phyloP scores from a whole-genome alignment of 2,329 filamentous ascomycete genomes.

The Colletotrichum abscissum region DNA sequence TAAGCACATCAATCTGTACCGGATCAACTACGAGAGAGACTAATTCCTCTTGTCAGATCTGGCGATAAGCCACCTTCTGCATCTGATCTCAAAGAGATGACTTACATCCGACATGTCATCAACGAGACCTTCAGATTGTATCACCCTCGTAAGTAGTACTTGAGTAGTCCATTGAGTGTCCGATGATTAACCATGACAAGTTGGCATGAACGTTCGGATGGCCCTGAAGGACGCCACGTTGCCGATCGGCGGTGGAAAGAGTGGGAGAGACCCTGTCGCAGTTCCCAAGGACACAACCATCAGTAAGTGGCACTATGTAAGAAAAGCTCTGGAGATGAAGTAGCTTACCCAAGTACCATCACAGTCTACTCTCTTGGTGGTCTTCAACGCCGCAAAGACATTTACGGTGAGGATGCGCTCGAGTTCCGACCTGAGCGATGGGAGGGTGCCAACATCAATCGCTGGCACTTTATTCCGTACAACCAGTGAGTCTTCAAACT shows the following conservation, averaged over 20 bases:
- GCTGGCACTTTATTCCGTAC: background rate
- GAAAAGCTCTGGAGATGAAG: too few species aligned
- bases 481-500: background rate
- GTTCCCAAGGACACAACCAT: background rate
- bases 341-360: too few species aligned
- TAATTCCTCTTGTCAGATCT: background rate
- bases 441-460: constrained; percentile 20
- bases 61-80: background rate
- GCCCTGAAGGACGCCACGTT: background rate
- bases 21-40: background rate
- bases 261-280: background rate
- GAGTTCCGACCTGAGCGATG: constrained; percentile 49
- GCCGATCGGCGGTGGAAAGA: background rate
- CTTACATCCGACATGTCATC: background rate
- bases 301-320: background rate
- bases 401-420: constrained; percentile 48
- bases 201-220: background rate
- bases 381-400: constrained; percentile 4
- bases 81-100: background rate
- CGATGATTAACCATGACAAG: background rate
- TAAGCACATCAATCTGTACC: background rate
- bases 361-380: background rate
- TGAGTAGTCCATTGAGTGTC: background rate
- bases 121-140: background rate
- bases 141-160: background rate